Conservation (phyloP, 1,139 yeast genomes). For the Geotrichum siamense region DNA sequence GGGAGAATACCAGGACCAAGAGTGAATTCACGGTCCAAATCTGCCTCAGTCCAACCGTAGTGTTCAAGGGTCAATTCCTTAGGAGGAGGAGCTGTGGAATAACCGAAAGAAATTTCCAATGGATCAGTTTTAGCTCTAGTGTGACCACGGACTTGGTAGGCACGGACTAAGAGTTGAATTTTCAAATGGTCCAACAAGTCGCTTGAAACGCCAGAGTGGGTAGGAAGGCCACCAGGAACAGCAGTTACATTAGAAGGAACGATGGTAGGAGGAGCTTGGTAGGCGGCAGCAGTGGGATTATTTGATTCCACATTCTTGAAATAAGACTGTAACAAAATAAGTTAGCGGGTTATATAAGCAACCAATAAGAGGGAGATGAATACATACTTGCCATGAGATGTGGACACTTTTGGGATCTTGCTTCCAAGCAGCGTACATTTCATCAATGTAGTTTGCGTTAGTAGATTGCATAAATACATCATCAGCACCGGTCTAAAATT, state of each 20-base stretch:
- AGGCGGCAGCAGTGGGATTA: conserved; percentile 64
- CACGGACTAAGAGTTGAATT: conserved; percentile 93
- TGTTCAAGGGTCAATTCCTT: conserved; percentile 85
- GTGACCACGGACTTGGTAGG: conserved; percentile 98
- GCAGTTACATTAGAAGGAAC: conserved; percentile 71
- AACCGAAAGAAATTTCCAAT: conserved; percentile 79
- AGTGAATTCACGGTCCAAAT: conserved; percentile 73
- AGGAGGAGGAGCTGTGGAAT: conserved; percentile 51
- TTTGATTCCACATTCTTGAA: conserved; percentile 80
- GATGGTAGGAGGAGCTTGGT: conserved; percentile 82
- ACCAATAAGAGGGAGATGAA: neutral
- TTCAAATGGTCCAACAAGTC: conserved; percentile 86
- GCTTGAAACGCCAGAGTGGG: conserved; percentile 25
- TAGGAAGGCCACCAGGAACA: conserved; percentile 45
- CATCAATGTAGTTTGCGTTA: conserved; percentile 90
- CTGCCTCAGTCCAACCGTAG: conserved; percentile 84
- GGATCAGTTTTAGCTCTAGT: conserved; percentile 95
- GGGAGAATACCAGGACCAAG: conserved; percentile 98
- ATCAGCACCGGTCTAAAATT: conserved; percentile 20
- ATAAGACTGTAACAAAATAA: conserved; percentile 44
- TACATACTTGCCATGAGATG: conserved; percentile 71
- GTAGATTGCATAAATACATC: conserved; percentile 80
- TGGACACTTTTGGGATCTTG: conserved; percentile 87
- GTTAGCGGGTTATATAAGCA: neutral
- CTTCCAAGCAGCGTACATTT: conserved; percentile 94